Evolutionary conservation across 1,139 yeast genomes (phyloP).

Genomic region (Geotrichum phurueaensis): DNA sequence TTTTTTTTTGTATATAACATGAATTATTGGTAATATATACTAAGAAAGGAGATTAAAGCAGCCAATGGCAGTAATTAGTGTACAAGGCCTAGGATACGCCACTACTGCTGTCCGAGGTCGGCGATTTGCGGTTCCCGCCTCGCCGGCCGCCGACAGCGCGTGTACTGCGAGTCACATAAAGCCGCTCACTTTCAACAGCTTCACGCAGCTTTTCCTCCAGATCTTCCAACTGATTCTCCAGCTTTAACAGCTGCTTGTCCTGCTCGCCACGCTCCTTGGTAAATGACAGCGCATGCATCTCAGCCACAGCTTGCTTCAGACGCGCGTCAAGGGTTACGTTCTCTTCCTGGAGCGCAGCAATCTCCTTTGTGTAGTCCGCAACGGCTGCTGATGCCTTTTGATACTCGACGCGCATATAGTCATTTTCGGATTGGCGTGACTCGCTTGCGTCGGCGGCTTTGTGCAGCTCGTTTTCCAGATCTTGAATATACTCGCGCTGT

Average conservation of each 20-base stretch:
- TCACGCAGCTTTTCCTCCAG: conserved; percentile 33
- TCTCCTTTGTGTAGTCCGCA: conserved; percentile 46
- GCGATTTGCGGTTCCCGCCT: conserved; percentile 5
- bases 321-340: conserved; percentile 34
- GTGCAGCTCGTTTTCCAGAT: conserved; percentile 39
- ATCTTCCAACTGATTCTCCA: conserved; percentile 25
- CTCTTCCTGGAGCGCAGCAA: conserved; percentile 35
- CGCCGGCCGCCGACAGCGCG: background rate
- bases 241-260: conserved; percentile 30
- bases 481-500: conserved; percentile 37
- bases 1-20: background rate
- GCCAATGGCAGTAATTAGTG: background rate
- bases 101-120: background rate
- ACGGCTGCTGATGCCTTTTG: conserved; percentile 54
- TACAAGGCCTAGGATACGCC: background rate
- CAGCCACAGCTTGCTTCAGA: conserved; percentile 19
- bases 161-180: background rate
- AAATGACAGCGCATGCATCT: conserved; percentile 27
- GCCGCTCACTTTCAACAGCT: conserved; percentile 2
- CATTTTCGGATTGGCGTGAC: conserved; percentile 48
- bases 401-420: conserved; percentile 61
- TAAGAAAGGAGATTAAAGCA: background rate
- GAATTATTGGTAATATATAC: background rate
- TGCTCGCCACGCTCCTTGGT: conserved; percentile 30
- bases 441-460: conserved; percentile 38